Base-by-base conservation (phyloP, 2,329 filamentous ascomycete species). In the Exophiala dermatitidis region DNA sequence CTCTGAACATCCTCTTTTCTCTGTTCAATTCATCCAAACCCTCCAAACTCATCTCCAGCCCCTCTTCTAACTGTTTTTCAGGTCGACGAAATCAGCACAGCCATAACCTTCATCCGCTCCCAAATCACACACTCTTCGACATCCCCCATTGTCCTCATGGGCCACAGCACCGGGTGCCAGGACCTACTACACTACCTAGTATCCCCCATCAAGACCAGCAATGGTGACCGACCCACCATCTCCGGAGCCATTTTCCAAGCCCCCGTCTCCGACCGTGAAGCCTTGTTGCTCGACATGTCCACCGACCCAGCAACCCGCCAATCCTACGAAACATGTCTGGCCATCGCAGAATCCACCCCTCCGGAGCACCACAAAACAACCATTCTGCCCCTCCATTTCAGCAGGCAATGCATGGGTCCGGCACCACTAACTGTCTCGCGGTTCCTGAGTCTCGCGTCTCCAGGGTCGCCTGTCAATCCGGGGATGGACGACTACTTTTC, bases 401-500 rank as follows among this genome's bases (percentile, higher is more conserved):
- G 56, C 2, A 67, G 50, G 26, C 42, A 59, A 10, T 52, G 62
- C 3, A 63, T 70, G 38, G 68, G 67, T 37, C 56, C 63, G 1
- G 70, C 71, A 0, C 77, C 78, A 0, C 68, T 84, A 3, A 77
- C 72, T n/a, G 80, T 82, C 5, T 71, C 72, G 43, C 67, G 83
- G 40, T 84, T 81, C 66, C 65, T 83, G 34, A 80, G 79, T 44
- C 69, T 86, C 4, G 72, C 77, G 0, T 74, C 71, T 37, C 73
- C 74, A 0, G 69, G 69, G 43, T 78, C 75, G 26, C 79, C 79
- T 0, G 71, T 74, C 44, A 69, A 74, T 47, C 75, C 82, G 3
- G 86, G 84, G 6, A 85, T 87, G 54, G 90, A 96, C 66, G 90
- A 95, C 66, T 88, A 86, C 65, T 95, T 95, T 71, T 90, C 86